Percentiles rank a stretch among this genome's conserved stretches.
Conservation (phyloP, 2,329 filamentous ascomycete species). For the Aspergillus sp. region DNA sequence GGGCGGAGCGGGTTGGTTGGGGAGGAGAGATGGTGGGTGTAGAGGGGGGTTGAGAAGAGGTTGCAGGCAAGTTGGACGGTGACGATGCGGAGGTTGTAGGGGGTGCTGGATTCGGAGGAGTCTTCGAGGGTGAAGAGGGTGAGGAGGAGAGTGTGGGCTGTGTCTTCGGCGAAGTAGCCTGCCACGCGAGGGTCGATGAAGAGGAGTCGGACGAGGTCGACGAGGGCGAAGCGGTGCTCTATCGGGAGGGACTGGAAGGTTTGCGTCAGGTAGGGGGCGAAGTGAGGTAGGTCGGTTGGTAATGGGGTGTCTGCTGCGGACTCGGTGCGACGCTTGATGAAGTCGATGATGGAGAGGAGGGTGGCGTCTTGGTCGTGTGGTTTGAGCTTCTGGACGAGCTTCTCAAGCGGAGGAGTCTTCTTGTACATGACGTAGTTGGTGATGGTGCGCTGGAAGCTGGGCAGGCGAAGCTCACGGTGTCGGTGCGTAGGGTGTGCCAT, state of each 20-base stretch:
- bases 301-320: conserved; percentile 67
- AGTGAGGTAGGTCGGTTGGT: conserved; percentile 66
- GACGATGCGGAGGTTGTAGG: conserved; percentile 78
- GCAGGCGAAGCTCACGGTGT: conserved; percentile 70
- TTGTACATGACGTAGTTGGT: conserved; percentile 70
- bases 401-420: conserved; percentile 79
- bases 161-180: conserved; percentile 73
- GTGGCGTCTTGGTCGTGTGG: conserved; percentile 55
- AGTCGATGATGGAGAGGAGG: conserved; percentile 65
- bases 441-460: conserved; percentile 64
- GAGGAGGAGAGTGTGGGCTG: conserved; percentile 61
- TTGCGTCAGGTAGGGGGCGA: conserved; percentile 62
- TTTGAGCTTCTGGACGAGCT: conserved; percentile 78
- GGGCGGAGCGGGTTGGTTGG: conserved; percentile 55
- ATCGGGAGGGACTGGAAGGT: conserved; percentile 57
- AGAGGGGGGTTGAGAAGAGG: conserved; percentile 74
- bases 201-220: conserved; percentile 81
- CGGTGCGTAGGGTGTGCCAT: conserved; percentile 75
- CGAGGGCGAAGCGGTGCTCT: conserved; percentile 71
- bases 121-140: conserved; percentile 56
- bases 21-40: conserved; percentile 68
- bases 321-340: conserved; percentile 57
- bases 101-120: conserved; percentile 49
- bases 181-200: conserved; percentile 76
- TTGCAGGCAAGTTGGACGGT: conserved; percentile 83